Conservation (phyloP, 495 filamentous ascomycete species). For the Aspergillus nidulans region DNA sequence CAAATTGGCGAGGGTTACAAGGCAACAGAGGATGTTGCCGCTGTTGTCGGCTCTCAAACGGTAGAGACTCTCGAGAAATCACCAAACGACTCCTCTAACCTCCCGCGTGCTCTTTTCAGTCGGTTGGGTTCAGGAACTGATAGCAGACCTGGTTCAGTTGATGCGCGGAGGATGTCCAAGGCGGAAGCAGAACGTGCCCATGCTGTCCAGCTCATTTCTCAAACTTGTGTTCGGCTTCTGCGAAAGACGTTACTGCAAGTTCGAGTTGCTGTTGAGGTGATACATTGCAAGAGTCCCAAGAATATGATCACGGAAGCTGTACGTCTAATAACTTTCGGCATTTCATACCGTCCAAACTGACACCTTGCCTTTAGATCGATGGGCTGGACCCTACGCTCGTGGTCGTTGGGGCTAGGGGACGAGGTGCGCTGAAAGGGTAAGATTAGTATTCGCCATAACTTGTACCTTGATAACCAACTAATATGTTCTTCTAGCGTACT, state of each 20-base stretch:
- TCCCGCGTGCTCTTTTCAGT: slow-evolving; percentile 32
- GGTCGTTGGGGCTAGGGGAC: slow-evolving; percentile 82
- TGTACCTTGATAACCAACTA: not conserved
- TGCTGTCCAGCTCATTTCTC: slow-evolving; percentile 71
- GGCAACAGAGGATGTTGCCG: slow-evolving; percentile 67
- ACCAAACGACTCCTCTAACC: slow-evolving; percentile 21
- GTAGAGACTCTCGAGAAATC: slow-evolving; percentile 34
- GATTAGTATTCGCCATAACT: slow-evolving; percentile 16
- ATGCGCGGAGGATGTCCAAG: slow-evolving; percentile 45
- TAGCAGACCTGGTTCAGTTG: slow-evolving; percentile 40
- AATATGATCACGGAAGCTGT: slow-evolving; percentile 78
- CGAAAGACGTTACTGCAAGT: slow-evolving; percentile 89
- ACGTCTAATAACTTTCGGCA: slow-evolving; percentile 18
- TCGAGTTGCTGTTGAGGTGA: slow-evolving; percentile 86
- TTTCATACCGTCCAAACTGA: not conserved
- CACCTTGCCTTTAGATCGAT: slow-evolving; percentile 60
- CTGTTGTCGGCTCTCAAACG: slow-evolving; percentile 51
- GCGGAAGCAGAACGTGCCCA: slow-evolving; percentile 72
- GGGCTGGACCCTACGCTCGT: slow-evolving; percentile 87
- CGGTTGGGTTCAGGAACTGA: slow-evolving; percentile 35
- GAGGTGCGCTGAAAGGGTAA: slow-evolving; percentile 90
- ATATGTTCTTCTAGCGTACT: slow-evolving; percentile 59
- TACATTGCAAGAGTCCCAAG: slow-evolving; percentile 95
- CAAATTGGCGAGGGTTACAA: slow-evolving; percentile 56
- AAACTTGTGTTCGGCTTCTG: slow-evolving; percentile 74